phyloP scores from a whole-genome alignment of 768 basidiomycete genomes.

The Kwoniella mangroviensis region DNA sequence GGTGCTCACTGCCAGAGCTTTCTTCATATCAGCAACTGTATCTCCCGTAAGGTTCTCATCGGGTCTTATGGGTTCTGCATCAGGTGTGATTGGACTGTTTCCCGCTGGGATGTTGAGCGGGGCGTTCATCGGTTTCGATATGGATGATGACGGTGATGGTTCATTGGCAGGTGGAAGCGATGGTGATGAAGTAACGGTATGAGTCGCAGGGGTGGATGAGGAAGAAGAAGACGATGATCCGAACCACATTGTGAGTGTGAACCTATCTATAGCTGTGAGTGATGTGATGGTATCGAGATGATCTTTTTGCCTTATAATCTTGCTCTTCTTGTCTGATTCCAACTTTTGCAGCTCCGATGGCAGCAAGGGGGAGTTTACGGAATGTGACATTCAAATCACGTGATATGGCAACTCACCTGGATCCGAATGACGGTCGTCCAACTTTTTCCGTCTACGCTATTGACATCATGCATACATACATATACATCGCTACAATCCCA shows the following conservation, averaged over 20 bases:
- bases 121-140: conserved; percentile 7
- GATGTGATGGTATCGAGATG: neutral
- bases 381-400: conserved; percentile 2
- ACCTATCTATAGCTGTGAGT: neutral
- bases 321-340: neutral
- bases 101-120: conserved; percentile 51
- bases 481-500: too few species aligned
- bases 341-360: conserved; percentile 13
- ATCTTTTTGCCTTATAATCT: neutral
- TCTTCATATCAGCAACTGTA: conserved; percentile 35
- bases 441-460: neutral
- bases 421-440: neutral
- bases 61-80: conserved; percentile 11
- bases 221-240: conserved; percentile 1
- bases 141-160: neutral
- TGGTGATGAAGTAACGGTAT: neutral
- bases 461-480: too few species aligned
- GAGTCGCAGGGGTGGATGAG: neutral
- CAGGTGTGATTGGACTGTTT: conserved; percentile 40
- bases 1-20: conserved; percentile 42
- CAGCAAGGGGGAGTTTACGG: neutral
- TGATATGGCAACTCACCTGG: neutral
- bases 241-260: neutral
- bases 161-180: neutral
- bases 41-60: conserved; percentile 47